Base-by-base conservation (phyloP, 1,139 yeast genomes). In the Protomyces pachydermus region DNA sequence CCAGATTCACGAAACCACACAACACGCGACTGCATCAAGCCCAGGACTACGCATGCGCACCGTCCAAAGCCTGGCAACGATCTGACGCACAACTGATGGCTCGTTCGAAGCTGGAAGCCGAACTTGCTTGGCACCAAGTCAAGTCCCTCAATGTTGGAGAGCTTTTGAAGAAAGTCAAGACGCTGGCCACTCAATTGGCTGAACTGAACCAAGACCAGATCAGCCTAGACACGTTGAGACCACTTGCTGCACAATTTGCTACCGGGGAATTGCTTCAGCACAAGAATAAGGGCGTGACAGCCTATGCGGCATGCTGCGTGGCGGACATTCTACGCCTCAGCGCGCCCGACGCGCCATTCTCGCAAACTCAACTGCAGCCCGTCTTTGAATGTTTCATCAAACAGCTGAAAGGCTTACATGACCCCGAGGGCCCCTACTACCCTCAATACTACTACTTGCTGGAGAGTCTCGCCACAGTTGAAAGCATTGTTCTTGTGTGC, bases 261-360 rank as follows among this genome's bases (percentile, higher is more conserved):
- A 82, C 82, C 69, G 80, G 80, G 66, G 87, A 85, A 70, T 75
- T 89, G 23, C 69, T 88, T 9, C 79, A 77, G 50, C 87, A 87
- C 71, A 77, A 83, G 61, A 90, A 89, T 71, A 69, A 75, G 2
- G 95, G 95, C 2, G 85, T 91, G 2, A 87, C 85, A 69, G 85
- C 91, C 0, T 83, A 80, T 67, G 81, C 82, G 1, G 85, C 95
- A 18, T 87, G 96, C 71, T 85, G 95, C 67, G 70, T 91, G 10
- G 81, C 91, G 2, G 96, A 91, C 73, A 78, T 91, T 14, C 75
- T 91, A 53, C 80, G 96, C 66, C 75, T 91, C 10, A 86, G 81
- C 72, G 97, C 97, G 0, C 97, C 97, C 0, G 89, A 91, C 74
- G 96, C 97, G 3, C 97, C 98, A 5, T 91, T 82, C 74, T 84